Evolutionary conservation across 306 rosid genomes (phyloP), one percentile per base, ranked within the genome.

Genomic region (Trifolium dubium): DNA sequence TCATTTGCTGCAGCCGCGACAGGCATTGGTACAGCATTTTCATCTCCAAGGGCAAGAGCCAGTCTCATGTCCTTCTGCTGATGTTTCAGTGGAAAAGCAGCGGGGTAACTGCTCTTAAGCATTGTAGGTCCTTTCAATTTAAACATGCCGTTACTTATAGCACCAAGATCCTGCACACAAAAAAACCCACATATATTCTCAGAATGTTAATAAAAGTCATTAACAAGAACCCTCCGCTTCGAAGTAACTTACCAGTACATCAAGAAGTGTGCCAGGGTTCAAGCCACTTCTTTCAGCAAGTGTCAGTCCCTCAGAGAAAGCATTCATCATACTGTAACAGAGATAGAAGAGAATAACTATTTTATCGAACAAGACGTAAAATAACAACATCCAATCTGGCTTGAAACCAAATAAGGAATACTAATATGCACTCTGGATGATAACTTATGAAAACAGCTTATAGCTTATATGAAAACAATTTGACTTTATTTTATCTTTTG

Each of bases 11-110:
- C 95, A 47, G 97, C 92, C 54, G 97, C 92, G 46, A 91, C 83
- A 2, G 97, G 97, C 95, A 89, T 91, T 64, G 97, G 49, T 58
- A 86, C 80, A 58, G 88, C 83, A 77, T 85, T 81, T 73, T 89
- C 92, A 80, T 91, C 95, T 17, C 91, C 97, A 63, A 89, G 91
- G 64, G 92, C 87, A 80, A 91, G 92, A 79, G 97, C 95, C 82
- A 91, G 80, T 74, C 95, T 89, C 97, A 89, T 91, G 85, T 91
- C 97, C 82, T 91, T 91, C 81, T 91, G 97, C 82, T 91, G 95
- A 84, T 91, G 97, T 78, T 91, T 91, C 73, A 91, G 85, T 1
- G 97, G 97, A 86, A 91, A 91, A 34, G 97, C 97, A 5, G 97
- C 91, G 72, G 92, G 46, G 77, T 89, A 86, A 75, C 47, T 89